Conservation (phyloP, 2,329 filamentous ascomycete species). For the Fusarium sp. region DNA sequence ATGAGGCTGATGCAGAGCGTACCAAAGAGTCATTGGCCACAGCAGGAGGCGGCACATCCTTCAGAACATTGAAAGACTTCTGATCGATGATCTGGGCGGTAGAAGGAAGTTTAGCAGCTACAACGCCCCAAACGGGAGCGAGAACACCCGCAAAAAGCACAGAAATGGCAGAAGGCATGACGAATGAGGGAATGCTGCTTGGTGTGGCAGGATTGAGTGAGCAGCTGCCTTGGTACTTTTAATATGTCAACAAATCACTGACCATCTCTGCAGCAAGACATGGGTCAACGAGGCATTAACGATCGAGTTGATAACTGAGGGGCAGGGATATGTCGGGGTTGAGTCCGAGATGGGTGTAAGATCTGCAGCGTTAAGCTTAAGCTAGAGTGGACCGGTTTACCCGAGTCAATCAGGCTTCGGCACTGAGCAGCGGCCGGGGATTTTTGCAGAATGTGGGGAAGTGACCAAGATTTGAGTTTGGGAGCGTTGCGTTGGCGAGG, state of each 20-base stretch:
- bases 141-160: slow-evolving; percentile 32
- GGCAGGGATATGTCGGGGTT: slow-evolving; percentile 8
- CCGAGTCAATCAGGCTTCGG: slow-evolving; percentile 3
- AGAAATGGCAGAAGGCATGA: slow-evolving; percentile 33
- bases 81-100: slow-evolving; percentile 39
- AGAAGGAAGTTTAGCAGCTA: slow-evolving; percentile 58
- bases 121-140: slow-evolving; percentile 19
- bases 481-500: not conserved
- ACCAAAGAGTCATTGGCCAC: slow-evolving; percentile 34
- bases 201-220: not conserved
- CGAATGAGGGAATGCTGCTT: slow-evolving; percentile 6
- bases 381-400: not conserved
- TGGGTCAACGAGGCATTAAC: slow-evolving; percentile 20
- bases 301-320: not conserved
- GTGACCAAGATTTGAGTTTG: slow-evolving; percentile 5
- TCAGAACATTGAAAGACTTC: slow-evolving; percentile 37
- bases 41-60: slow-evolving; percentile 29
- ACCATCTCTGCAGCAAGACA: not conserved
- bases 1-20: not conserved
- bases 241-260: slow-evolving; percentile 18
- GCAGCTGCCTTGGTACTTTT: slow-evolving; percentile 13
- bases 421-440: not conserved
- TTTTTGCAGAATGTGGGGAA: not conserved
- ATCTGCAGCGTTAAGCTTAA: slow-evolving; percentile 13
- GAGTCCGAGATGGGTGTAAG: slow-evolving; percentile 8